phyloP scores from a whole-genome alignment of 768 basidiomycete species.

The Rhodosporidiobolus odoratus region DNA sequence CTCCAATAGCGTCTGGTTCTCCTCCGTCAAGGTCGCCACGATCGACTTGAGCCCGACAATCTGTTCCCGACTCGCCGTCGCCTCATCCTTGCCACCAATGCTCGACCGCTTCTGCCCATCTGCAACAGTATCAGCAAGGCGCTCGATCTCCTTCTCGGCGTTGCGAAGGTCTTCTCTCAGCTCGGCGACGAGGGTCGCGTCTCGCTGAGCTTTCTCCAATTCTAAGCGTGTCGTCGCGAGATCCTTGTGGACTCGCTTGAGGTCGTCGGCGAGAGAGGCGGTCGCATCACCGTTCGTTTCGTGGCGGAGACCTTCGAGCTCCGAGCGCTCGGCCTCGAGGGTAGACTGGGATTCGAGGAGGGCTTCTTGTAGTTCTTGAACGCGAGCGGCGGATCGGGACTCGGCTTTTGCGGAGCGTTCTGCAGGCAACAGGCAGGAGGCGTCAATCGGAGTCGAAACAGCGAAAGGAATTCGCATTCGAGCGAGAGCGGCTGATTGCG shows the following conservation, averaged over 20 bases:
- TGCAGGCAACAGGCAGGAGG: background rate
- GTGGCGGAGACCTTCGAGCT: constrained; percentile 70
- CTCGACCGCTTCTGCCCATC: constrained; percentile 16
- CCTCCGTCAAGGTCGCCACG: constrained; percentile 79
- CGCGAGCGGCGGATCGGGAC: constrained; percentile 57
- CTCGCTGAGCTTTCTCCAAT: constrained; percentile 34
- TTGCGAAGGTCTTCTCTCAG: constrained; percentile 38
- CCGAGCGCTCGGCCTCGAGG: constrained; percentile 80
- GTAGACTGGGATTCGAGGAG: constrained; percentile 78
- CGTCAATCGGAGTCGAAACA: background rate
- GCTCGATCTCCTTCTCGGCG: constrained; percentile 41
- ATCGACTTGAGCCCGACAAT: constrained; percentile 82
- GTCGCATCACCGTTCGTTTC: constrained; percentile 63
- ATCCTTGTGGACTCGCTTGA: constrained; percentile 56
- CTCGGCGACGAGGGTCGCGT: constrained; percentile 21
- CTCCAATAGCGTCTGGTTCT: constrained; percentile 69
- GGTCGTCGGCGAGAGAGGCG: constrained; percentile 53
- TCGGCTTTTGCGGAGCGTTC: constrained; percentile 55
- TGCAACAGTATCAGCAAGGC: constrained; percentile 12
- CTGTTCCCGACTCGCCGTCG: constrained; percentile 53
- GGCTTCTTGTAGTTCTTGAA: constrained; percentile 84
- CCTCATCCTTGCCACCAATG: constrained; percentile 37
- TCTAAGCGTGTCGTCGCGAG: constrained; percentile 49
- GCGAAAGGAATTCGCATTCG: background rate
- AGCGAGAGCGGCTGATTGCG: background rate